These are phyloP conservation scores for Ganoderma resinaceum DNA, from an alignment of 1,284 basidiomycete species.

Conservation along the genomic window DNA sequence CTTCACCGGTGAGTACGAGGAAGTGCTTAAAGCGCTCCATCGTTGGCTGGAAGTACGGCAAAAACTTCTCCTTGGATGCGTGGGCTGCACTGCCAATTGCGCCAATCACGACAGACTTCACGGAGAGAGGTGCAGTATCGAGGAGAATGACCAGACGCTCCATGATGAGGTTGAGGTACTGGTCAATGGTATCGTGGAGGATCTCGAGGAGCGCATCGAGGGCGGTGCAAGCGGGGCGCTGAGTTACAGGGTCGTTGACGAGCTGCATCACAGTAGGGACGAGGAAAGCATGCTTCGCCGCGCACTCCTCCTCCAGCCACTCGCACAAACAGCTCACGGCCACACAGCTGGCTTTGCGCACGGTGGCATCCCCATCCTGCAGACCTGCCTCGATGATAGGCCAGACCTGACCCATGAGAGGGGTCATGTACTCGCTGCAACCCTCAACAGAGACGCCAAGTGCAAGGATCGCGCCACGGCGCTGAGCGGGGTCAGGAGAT, in stretches of 20 bases:
- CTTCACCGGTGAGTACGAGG: slow-evolving; percentile 82
- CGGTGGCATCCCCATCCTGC: slow-evolving; percentile 82
- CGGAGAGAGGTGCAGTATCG: slow-evolving; percentile 83
- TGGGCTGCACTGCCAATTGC: slow-evolving; percentile 99
- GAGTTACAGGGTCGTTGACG: slow-evolving; percentile 88
- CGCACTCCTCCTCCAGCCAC: slow-evolving; percentile 96
- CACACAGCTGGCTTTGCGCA: slow-evolving; percentile 95
- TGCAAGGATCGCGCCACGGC: slow-evolving; percentile 95
- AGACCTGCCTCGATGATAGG: slow-evolving; percentile 93
- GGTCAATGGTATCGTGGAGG: slow-evolving; percentile 88
- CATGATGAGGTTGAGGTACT: slow-evolving; percentile 96
- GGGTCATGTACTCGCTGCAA: slow-evolving; percentile 97
- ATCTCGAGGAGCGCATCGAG: slow-evolving; percentile 98
- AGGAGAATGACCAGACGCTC: slow-evolving; percentile 91
- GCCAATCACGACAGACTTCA: slow-evolving; percentile 97
- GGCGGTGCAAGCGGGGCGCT: slow-evolving; percentile 93
- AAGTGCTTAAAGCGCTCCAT: slow-evolving; percentile 93
- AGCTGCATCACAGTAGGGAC: slow-evolving; percentile 94
- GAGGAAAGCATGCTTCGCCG: slow-evolving; percentile 83
- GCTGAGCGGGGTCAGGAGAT: slow-evolving; percentile 77
- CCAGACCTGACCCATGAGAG: slow-evolving; percentile 93
- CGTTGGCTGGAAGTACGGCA: slow-evolving; percentile 94
- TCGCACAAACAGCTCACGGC: slow-evolving; percentile 97
- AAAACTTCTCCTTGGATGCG: slow-evolving; percentile 93
- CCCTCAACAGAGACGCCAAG: slow-evolving; percentile 98